A percentile compares a stretch with the other conserved stretches of the same genome.
Conservation (phyloP, 495 filamentous ascomycete genomes). For the Penicillium samsonianum region DNA sequence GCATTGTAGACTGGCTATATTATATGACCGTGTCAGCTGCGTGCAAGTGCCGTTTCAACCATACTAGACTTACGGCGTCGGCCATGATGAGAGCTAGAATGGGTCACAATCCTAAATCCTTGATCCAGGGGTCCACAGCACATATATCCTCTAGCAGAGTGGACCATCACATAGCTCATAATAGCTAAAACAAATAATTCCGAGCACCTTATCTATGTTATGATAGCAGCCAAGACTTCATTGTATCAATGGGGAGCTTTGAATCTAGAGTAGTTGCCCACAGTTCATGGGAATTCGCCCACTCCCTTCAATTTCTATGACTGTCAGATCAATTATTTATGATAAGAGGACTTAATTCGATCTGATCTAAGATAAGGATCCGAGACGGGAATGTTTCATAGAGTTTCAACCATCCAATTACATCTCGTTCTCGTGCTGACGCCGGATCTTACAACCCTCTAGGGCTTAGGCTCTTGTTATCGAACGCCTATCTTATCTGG, state of each 20-base stretch:
- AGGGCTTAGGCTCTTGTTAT: constrained; percentile 17
- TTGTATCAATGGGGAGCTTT: background rate
- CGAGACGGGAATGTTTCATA: background rate
- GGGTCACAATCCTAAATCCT: background rate
- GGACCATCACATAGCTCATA: background rate
- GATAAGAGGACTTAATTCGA: constrained; percentile 8
- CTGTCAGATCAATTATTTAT: background rate
- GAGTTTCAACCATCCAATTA: constrained; percentile 14
- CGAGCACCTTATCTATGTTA: constrained; percentile 15
- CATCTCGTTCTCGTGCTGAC: background rate
- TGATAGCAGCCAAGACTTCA: background rate
- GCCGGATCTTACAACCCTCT: constrained; percentile 22
- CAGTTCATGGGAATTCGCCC: background rate
- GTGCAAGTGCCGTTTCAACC: background rate
- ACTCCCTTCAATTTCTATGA: background rate
- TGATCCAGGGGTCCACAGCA: background rate
- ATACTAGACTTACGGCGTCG: constrained; percentile 10
- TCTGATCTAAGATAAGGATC: constrained; percentile 15
- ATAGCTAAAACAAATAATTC: background rate
- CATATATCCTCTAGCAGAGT: constrained; percentile 6
- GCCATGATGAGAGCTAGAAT: constrained; percentile 12
- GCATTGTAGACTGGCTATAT: constrained; percentile 42
- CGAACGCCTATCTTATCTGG: constrained; percentile 1
- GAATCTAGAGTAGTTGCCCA: background rate
- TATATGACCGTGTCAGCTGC: constrained; percentile 12